Percentiles rank a stretch among this genome's conserved stretches.
phyloP scores from a whole-genome alignment of 257 asterid genomes.

The Solanum okadae region DNA sequence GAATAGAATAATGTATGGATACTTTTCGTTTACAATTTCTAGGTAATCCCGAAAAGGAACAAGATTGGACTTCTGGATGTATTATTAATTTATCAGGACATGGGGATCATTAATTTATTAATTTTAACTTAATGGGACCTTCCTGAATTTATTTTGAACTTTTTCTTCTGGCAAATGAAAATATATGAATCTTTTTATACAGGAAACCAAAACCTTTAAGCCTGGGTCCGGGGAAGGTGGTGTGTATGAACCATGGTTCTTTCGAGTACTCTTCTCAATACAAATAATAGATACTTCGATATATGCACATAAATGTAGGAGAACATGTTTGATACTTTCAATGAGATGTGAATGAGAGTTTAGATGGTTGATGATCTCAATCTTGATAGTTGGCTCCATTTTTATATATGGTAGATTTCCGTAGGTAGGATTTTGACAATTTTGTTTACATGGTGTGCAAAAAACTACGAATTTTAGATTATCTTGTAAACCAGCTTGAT shows the following conservation, averaged over 20 bases:
- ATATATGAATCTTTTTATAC: background rate
- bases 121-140: background rate
- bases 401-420: background rate
- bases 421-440: background rate
- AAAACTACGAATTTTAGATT: background rate
- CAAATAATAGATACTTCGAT: background rate
- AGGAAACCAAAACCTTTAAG: too few species aligned
- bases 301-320: background rate
- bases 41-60: background rate
- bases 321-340: background rate
- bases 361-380: background rate
- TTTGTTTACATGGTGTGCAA: background rate
- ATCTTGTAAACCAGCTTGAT: background rate
- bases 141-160: background rate
- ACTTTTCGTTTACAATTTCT: background rate
- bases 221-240: too few species aligned
- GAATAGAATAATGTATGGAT: background rate
- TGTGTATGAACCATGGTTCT: too few species aligned
- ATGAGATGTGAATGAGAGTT: background rate
- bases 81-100: background rate
- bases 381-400: background rate
- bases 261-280: background rate
- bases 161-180: background rate
- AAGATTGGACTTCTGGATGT: background rate
- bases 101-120: background rate